Base-by-base conservation (phyloP, 2,329 filamentous ascomycete species). In the Fusarium mangiferae region DNA sequence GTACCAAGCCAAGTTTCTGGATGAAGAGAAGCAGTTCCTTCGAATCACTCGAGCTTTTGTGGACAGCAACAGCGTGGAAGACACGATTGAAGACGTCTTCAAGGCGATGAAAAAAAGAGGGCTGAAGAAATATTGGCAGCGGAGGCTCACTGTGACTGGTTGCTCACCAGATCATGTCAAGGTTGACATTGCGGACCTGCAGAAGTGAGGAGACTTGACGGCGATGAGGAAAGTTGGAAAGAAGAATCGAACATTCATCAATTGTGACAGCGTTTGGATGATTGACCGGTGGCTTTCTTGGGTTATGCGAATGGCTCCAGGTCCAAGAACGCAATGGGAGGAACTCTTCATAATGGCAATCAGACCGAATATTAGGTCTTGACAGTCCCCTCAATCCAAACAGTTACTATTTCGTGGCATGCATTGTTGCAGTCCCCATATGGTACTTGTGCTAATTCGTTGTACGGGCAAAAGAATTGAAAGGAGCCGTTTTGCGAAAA, bases 331-430 rank as follows among this genome's bases (percentile, higher is more conserved):
- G 20, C 6, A 17, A 8, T 15, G 9, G 1, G 28, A 30, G 10
- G 20, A 7, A n/a, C 7, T 49, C 10, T 12, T 12, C 14, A 11
- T 6, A 18, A 6, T n/a, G 22, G 18, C 15, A 5, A 14, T 10
- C n/a, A 7, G 28, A 33, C 14, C 10, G 4, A 48, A n/a, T 3
- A 12, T 17, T 4, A 12, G 45, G 7, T 17, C 9, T 17, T 11
- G 26, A 4, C 12, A 14, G 18, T 26, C 17, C 18, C 5, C 8
- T 1, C 12, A 20, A 20, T 14, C 26, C 28, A 26, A 26, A 26
- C n/a, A 24, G 0, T n/a, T 22, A 33, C 15, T 0, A 12, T 0
- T 5, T n/a, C 20, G 0, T n/a, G 5, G 15, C 4, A 26, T 15
- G 2, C 8, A 45, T 14, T 11, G 5, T 14, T 5, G 26, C 18